Conservation (phyloP, 805 yeast species). For the Candida peoriensis region DNA sequence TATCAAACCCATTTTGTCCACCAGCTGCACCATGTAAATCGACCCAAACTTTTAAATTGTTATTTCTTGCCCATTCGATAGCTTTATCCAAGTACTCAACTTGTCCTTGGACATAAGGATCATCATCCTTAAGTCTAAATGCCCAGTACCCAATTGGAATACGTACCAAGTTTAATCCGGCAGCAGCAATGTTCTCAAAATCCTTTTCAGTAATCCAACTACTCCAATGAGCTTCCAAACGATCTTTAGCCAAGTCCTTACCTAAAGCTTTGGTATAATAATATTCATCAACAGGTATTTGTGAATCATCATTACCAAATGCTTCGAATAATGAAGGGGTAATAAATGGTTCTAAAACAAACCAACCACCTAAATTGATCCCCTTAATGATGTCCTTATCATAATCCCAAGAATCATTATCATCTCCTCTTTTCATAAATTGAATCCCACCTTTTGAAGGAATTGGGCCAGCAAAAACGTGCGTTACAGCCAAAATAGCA, state of each 20-base stretch:
- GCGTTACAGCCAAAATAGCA: background rate
- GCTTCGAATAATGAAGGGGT: conserved; percentile 56
- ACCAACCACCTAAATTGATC: conserved; percentile 68
- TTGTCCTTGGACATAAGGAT: conserved; percentile 67
- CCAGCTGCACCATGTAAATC: conserved; percentile 84
- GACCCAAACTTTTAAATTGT: conserved; percentile 63
- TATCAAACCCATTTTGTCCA: conserved; percentile 83
- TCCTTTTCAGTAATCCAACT: conserved; percentile 57
- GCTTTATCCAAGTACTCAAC: conserved; percentile 59
- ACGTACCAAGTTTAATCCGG: conserved; percentile 66
- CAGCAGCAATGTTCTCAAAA: conserved; percentile 41
- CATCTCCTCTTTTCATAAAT: conserved; percentile 19
- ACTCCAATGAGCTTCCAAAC: conserved; percentile 50
- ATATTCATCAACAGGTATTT: conserved; percentile 58
- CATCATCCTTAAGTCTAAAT: conserved; percentile 33
- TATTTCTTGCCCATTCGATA: conserved; percentile 57
- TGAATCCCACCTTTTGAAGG: conserved; percentile 16
- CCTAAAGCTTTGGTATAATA: conserved; percentile 48
- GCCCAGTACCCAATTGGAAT: conserved; percentile 86
- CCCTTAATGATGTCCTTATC: conserved; percentile 28
- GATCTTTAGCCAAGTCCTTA: conserved; percentile 32
- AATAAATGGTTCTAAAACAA: conserved; percentile 65
- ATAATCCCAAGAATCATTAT: conserved; percentile 19
- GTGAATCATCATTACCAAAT: conserved; percentile 26
- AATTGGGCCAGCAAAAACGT: background rate